Evolutionary conservation across 2,329 filamentous ascomycete species (phyloP).

Genomic region (Diplocarpon rosae): DNA sequence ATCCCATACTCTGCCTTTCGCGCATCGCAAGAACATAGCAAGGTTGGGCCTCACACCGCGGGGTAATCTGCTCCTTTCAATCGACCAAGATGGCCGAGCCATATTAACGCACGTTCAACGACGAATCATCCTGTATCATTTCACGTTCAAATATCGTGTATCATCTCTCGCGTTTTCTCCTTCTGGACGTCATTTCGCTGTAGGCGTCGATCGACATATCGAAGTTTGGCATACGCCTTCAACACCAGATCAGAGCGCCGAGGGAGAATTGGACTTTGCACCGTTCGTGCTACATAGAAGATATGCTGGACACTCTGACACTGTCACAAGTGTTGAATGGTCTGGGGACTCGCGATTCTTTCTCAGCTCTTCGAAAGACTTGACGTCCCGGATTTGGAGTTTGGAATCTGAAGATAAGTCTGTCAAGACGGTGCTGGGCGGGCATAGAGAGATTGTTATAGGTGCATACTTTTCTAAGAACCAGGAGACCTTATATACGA

Average conservation of each 20-base stretch:
- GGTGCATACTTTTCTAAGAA: slow-evolving; percentile 96
- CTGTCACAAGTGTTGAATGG: slow-evolving; percentile 81
- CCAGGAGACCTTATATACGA: slow-evolving; percentile 91
- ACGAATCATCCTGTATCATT: slow-evolving; percentile 81
- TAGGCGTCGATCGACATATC: slow-evolving; percentile 73
- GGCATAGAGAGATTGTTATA: slow-evolving; percentile 80
- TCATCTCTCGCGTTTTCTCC: slow-evolving; percentile 84
- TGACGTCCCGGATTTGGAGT: slow-evolving; percentile 94
- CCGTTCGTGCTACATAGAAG: slow-evolving; percentile 84
- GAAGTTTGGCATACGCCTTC: slow-evolving; percentile 96
- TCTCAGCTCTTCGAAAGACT: slow-evolving; percentile 79
- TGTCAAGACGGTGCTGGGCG: slow-evolving; percentile 76
- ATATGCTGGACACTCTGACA: slow-evolving; percentile 82
- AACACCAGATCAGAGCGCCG: slow-evolving; percentile 66
- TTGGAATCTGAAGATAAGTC: slow-evolving; percentile 79
- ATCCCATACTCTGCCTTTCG: slow-evolving; percentile 76
- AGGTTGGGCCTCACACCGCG: slow-evolving; percentile 79
- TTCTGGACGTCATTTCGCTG: slow-evolving; percentile 82
- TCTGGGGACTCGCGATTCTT: slow-evolving; percentile 94
- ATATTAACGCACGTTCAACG: slow-evolving; percentile 86
- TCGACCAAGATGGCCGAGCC: slow-evolving; percentile 89
- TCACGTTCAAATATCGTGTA: slow-evolving; percentile 80
- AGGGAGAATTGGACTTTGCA: slow-evolving; percentile 84
- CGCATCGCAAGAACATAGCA: slow-evolving; percentile 87
- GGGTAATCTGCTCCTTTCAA: slow-evolving; percentile 82